phyloP scores from a whole-genome alignment of 257 asterid genomes.

The Nicotiana paniculata region DNA sequence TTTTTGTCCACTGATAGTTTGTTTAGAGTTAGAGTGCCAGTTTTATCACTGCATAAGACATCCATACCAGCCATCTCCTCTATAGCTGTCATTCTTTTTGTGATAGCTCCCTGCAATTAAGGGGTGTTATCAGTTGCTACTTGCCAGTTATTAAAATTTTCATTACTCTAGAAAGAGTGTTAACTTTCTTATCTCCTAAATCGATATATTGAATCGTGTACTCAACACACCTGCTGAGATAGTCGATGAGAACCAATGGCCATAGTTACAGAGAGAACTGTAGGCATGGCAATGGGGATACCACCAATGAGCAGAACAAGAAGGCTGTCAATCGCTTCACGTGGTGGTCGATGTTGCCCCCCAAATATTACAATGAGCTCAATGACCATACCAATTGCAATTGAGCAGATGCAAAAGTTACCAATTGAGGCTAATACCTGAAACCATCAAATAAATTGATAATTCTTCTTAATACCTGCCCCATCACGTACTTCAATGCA shows the following conservation, averaged over 20 bases:
- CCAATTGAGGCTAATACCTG: conserved; percentile 36
- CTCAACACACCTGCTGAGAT: conserved; percentile 27
- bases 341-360: conserved; percentile 14
- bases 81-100: conserved; percentile 38
- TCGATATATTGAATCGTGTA: background rate
- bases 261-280: conserved; percentile 38
- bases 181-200: background rate
- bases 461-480: background rate
- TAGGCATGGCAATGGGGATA: conserved; percentile 40
- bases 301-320: conserved; percentile 37
- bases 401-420: conserved; percentile 39
- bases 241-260: conserved; percentile 38
- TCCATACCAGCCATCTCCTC: conserved; percentile 49
- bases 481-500: background rate
- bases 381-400: conserved; percentile 30
- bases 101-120: conserved; percentile 32
- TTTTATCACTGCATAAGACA: conserved; percentile 38
- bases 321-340: conserved; percentile 28
- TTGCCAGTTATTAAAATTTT: background rate
- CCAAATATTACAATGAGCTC: conserved; percentile 27
- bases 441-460: background rate
- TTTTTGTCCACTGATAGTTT: conserved; percentile 35
- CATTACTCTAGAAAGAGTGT: background rate
- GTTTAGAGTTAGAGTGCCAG: conserved; percentile 37
- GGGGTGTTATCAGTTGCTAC: background rate